Percentiles rank a stretch among this genome's conserved stretches.
These are phyloP conservation scores for Stephanodiscus minutulus DNA, from an alignment of 108 stramenopile species.

Conservation along the genomic window DNA sequence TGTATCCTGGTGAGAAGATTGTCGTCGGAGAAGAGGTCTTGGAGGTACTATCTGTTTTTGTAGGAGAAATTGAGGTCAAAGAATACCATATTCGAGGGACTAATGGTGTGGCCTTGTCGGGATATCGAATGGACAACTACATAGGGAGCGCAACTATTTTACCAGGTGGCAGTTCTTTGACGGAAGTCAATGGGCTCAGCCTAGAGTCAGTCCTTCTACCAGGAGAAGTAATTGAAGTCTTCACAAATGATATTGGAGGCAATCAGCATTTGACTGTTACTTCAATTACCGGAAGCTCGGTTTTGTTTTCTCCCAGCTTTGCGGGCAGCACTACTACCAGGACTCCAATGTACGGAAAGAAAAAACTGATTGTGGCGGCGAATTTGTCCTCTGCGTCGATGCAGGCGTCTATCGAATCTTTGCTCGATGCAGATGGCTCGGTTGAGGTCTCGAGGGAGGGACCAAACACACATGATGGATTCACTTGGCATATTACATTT, in stretches of 20 bases:
- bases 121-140: conserved; percentile 52
- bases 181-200: conserved; percentile 32
- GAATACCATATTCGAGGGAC: conserved; percentile 51
- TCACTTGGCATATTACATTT: conserved; percentile 86
- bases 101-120: conserved; percentile 11
- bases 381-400: conserved; percentile 40
- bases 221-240: conserved; percentile 37
- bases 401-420: conserved; percentile 62
- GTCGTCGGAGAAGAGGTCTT: conserved; percentile 40
- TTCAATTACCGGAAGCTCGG: conserved; percentile 18
- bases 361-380: conserved; percentile 27
- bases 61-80: conserved; percentile 31
- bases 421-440: conserved; percentile 50
- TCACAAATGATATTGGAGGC: conserved; percentile 11
- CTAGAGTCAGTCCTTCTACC: conserved; percentile 24
- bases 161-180: conserved; percentile 14
- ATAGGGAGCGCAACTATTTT: conserved; percentile 43
- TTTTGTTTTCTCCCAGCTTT: conserved; percentile 36
- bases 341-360: conserved; percentile 30
- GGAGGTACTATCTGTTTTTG: conserved; percentile 23
- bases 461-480: conserved; percentile 71
- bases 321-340: conserved; percentile 20
- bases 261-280: conserved; percentile 31
- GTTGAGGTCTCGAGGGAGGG: conserved; percentile 68
- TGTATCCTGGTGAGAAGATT: conserved; percentile 47